Conservation (phyloP, 768 basidiomycete genomes). For the Amanita rubescens region DNA sequence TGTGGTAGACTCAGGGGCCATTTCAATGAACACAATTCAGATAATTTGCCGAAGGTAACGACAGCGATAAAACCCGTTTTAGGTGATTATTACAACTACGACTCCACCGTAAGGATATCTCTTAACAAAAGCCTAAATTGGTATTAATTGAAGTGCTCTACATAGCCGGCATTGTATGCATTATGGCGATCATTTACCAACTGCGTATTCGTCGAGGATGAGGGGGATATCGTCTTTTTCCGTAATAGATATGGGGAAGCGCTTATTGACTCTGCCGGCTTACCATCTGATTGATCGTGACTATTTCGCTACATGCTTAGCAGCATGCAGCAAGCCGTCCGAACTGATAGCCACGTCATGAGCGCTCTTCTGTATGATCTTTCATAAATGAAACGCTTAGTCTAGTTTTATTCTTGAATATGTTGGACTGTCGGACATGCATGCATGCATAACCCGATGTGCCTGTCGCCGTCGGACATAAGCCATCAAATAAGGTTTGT, state of each 20-base stretch:
- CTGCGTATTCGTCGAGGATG: constrained; percentile 50
- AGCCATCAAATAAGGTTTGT: constrained; percentile 4
- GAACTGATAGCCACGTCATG: too few relatives aligned
- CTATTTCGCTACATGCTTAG: not conserved
- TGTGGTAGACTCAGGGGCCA: not conserved
- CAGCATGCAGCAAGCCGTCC: too few relatives aligned
- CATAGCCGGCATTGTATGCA: constrained; percentile 33
- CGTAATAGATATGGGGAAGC: constrained; percentile 41
- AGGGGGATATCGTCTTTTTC: constrained; percentile 50
- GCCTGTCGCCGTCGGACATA: not conserved
- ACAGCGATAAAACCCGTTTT: constrained; percentile 41
- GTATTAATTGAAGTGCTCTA: not conserved
- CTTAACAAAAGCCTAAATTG: not conserved
- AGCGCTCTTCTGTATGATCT: not conserved
- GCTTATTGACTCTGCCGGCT: constrained; percentile 12
- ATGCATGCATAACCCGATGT: not conserved
- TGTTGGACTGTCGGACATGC: not conserved
- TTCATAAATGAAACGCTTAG: not conserved
- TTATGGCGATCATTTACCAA: constrained; percentile 55
- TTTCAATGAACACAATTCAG: constrained; percentile 18
- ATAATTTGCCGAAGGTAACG: constrained; percentile 43
- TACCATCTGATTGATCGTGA: not conserved
- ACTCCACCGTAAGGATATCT: constrained; percentile 38
- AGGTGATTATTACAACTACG: constrained; percentile 50
- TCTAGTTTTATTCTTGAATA: not conserved